Conservation (phyloP, 805 yeast species). For the Cyberlindnera euphorbiiphila region DNA sequence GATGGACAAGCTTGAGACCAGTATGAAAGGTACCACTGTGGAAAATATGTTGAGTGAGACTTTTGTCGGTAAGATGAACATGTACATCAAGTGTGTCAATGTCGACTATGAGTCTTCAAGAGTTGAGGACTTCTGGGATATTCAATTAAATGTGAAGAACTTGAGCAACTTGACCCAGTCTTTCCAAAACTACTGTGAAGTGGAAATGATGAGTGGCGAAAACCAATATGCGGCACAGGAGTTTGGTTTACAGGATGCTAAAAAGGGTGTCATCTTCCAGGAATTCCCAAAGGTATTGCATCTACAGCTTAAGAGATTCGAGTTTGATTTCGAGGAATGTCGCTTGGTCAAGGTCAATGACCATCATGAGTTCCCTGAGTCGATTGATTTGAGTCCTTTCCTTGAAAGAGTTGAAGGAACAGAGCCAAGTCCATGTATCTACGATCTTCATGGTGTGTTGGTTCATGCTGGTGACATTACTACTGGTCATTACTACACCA, state of each 20-base stretch:
- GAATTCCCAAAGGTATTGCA: constrained; percentile 91
- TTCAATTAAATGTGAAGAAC: constrained; percentile 89
- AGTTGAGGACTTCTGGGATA: constrained; percentile 96
- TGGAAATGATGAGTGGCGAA: constrained; percentile 88
- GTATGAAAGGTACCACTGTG: constrained; percentile 85
- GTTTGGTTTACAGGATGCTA: constrained; percentile 90
- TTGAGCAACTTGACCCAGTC: constrained; percentile 68
- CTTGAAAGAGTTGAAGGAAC: constrained; percentile 50
- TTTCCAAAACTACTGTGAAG: constrained; percentile 81
- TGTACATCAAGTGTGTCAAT: constrained; percentile 86
- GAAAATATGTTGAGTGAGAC: constrained; percentile 72
- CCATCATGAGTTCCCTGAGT: constrained; percentile 81
- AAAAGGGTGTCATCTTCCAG: constrained; percentile 91
- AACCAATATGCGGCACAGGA: constrained; percentile 93
- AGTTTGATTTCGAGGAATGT: constrained; percentile 87
- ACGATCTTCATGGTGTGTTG: constrained; percentile 86
- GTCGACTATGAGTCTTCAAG: constrained; percentile 92
- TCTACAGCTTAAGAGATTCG: constrained; percentile 89
- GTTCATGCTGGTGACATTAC: constrained; percentile 96
- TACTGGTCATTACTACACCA: constrained; percentile 94
- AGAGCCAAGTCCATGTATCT: constrained; percentile 59
- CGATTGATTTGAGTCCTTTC: constrained; percentile 75
- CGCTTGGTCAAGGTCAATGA: constrained; percentile 89
- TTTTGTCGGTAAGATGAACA: constrained; percentile 96
- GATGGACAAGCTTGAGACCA: constrained; percentile 88